These are phyloP conservation scores for Ceratocystis smalleyi DNA, from an alignment of 2,329 filamentous ascomycete genomes.

Conservation along the genomic window DNA sequence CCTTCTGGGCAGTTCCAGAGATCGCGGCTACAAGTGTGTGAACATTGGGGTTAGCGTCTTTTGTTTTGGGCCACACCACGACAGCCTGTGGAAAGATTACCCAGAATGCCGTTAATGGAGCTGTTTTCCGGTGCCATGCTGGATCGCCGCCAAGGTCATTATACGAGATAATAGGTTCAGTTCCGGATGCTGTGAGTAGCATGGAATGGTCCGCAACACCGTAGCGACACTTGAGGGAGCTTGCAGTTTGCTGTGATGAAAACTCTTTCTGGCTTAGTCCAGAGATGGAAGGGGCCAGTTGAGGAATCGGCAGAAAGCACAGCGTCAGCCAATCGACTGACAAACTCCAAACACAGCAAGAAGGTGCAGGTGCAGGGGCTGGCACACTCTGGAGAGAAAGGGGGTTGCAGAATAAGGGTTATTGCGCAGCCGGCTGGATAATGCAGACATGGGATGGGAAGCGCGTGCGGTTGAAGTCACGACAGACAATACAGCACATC, in stretches of 20 bases:
- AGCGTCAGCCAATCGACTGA: neutral
- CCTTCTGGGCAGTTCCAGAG: constrained; percentile 21
- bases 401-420: neutral
- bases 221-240: neutral
- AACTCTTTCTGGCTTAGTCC: neutral
- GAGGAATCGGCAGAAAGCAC: neutral
- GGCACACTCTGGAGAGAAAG: neutral
- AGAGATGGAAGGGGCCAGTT: neutral
- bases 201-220: neutral
- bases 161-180: neutral
- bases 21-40: constrained; percentile 3
- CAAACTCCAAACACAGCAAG: neutral
- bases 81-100: constrained; percentile 21
- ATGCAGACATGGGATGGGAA: no score
- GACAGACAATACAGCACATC: neutral
- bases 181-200: neutral
- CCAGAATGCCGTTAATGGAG: constrained; percentile 25
- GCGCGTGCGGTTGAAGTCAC: neutral
- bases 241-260: neutral
- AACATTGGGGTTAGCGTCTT: constrained; percentile 18
- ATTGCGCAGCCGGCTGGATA: neutral
- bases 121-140: constrained; percentile 24
- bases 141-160: neutral
- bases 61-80: constrained; percentile 24
- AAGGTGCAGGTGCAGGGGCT: neutral